Base-by-base conservation (phyloP, 345 rosid species). In the Clarkia xantiana region DNA sequence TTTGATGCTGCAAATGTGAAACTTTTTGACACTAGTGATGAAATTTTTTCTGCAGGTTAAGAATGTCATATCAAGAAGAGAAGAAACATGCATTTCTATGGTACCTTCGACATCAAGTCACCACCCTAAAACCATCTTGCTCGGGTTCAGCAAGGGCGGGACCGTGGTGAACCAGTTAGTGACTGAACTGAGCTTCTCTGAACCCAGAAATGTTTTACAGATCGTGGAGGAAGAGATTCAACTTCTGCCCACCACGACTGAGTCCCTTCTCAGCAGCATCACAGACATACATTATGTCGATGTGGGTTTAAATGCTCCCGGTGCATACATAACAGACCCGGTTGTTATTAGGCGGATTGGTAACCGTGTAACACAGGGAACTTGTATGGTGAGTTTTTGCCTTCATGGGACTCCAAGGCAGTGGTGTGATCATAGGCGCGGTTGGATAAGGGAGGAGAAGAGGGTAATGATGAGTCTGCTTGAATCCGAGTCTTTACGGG, bases 321-420 rank as follows among this genome's bases (percentile, higher is more conserved):
- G 95, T 10, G 94, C 95, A 1, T 85, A 89, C 55, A 69, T 82
- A 47, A 80, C 80, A 40, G 82, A 85, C 40, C 53, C 48, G 0
- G 55, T 49, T 11, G 81, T 80, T 53, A 76, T 80, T 19, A 60
- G 66, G 38, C 59, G 63, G 40, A 65, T 89, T 47, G 67, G 79
- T 8, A 64, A 69, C 36, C 76, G 62, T 9, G 45, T 78, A 36
- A 38, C 14, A 9, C 63, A 53, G 55, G 68, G 66, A 44, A 59
- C 34, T 22, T 50, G 57, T 14, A 45, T 55, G 17, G 19, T 85
- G 38, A 76, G 79, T 2, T 65, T 89, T 34, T 15, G 75, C 50
- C 62, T 85, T 42, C 95, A 82, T 41, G 95, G 95, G 72, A 85
- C 95, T 67, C 95, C 97, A 0, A 80, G 94, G 75, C 95, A 89